Conservation (phyloP, 2,329 filamentous ascomycete genomes). For the Diaporthe sp. region DNA sequence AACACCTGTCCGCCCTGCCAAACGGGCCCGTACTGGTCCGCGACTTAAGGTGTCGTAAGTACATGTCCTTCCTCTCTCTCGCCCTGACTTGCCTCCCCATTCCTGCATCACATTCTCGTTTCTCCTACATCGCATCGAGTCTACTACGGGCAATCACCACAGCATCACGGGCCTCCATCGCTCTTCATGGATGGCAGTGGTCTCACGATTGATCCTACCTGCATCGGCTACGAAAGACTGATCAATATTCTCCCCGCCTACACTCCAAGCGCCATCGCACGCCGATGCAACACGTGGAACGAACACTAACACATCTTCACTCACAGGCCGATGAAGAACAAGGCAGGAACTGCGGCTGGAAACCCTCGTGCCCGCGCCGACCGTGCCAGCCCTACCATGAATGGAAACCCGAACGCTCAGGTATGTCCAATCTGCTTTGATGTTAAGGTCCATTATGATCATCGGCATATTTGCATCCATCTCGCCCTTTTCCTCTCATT, state of each 20-base stretch:
- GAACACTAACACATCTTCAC: conserved; percentile 44
- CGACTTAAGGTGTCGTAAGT: conserved; percentile 80
- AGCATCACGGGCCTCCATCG: background rate
- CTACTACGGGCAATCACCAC: background rate
- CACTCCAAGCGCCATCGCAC: background rate
- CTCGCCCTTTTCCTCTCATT: background rate
- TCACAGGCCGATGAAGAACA: conserved; percentile 81
- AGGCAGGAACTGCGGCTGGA: conserved; percentile 76
- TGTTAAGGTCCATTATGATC: conserved; percentile 16
- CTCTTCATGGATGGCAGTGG: conserved; percentile 7
- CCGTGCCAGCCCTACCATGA: conserved; percentile 72
- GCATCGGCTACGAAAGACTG: background rate
- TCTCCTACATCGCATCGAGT: background rate
- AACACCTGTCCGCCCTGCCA: conserved; percentile 69
- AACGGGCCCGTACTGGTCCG: conserved; percentile 72
- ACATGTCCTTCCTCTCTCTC: conserved; percentile 28
- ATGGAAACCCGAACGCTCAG: conserved; percentile 66
- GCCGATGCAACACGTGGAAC: too few species aligned
- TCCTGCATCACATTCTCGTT: conserved; percentile 23
- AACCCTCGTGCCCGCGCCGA: conserved; percentile 76
- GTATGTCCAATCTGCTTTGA: conserved; percentile 57
- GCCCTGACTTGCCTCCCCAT: background rate
- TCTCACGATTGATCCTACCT: background rate
- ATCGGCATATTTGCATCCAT: conserved; percentile 15
- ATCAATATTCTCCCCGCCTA: background rate